Evolutionary conservation across 2,329 filamentous ascomycete species (phyloP).

Genomic region (Endoconidiophora laricicola): DNA sequence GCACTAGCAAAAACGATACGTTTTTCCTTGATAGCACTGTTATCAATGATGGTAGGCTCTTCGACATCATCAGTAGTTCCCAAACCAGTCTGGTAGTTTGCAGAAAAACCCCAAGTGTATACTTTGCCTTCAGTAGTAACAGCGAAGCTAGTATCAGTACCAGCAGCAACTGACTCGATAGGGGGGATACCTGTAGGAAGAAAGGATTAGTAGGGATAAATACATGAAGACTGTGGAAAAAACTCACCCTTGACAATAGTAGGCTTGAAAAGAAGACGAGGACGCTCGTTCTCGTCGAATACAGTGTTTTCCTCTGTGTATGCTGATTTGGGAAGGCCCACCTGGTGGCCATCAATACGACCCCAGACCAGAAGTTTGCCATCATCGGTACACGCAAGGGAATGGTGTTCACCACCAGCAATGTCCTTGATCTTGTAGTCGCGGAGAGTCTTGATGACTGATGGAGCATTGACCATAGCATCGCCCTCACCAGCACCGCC

Average conservation of each 20-base stretch:
- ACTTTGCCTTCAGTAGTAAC: conserved; percentile 54
- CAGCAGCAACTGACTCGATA: conserved; percentile 34
- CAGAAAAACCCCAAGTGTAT: conserved; percentile 68
- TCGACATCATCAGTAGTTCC: conserved; percentile 51
- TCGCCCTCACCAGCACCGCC: conserved; percentile 35
- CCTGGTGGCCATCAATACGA: conserved; percentile 34
- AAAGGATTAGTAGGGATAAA: not conserved
- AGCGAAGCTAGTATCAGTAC: conserved; percentile 58
- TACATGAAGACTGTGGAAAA: not conserved
- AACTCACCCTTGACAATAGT: conserved; percentile 18
- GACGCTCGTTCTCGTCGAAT: conserved; percentile 42
- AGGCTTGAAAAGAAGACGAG: conserved; percentile 42
- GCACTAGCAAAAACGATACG: conserved; percentile 63
- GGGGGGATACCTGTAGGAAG: conserved; percentile 9
- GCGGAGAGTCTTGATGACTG: conserved; percentile 45
- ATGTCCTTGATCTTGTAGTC: conserved; percentile 53
- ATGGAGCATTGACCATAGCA: conserved; percentile 42
- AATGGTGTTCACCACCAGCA: conserved; percentile 52
- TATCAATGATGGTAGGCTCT: conserved; percentile 46
- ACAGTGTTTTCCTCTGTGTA: conserved; percentile 36
- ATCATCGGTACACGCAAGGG: conserved; percentile 40
- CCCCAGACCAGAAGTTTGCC: conserved; percentile 46
- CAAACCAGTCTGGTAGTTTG: conserved; percentile 64
- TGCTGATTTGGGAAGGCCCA: conserved; percentile 39
- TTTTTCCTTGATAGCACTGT: conserved; percentile 61